Base-by-base conservation (phyloP, 176 grass and related monocot species). In the Pharus latifolius region DNA sequence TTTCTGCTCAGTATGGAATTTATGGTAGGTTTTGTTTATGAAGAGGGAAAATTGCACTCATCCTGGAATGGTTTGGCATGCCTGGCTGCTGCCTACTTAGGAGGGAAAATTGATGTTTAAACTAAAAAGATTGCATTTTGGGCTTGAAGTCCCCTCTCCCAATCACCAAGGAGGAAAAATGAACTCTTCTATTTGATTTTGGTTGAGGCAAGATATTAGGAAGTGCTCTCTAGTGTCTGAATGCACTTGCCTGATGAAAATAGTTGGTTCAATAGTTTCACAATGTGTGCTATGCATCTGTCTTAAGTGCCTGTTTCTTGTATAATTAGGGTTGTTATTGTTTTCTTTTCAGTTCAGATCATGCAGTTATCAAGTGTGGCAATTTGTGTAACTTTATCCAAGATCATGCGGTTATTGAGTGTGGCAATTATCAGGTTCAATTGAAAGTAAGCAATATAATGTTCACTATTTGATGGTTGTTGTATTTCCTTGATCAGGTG, bases 401-500 rank as follows among this genome's bases (percentile, higher is more conserved):
- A 3, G 15, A 31, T 10, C 2, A n/a, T 48, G 1, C 13, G 19
- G 31, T 30, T 56, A 3, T 25, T 59, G n/a, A n/a, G n/a, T n/a
- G n/a, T n/a, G n/a, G n/a, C n/a, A n/a, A n/a, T n/a, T n/a, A n/a
- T 35, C 49, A 22, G 30, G 23, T 42, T 75, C 11, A 20, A 13
- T 1, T 28, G 19, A 24, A 61, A 62, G 25, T 54, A 69, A 10
- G 22, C 2, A 55, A 40, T 63, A 38, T 6, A 1, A 3, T 27
- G 3, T 68, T 28, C 37, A 26, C 6, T 17, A 10, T 13, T 13
- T 30, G 26, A 76, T 58, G 55, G 6, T 1, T 77, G 56, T 31
- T 42, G 8, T 52, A 38, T 13, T 49, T 23, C 30, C 28, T 32
- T 78, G 2, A 57, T 20, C 80, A 94, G 96, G 87, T 95, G 63